Conservation (phyloP, 306 rosid species). For the Comarum palustre region DNA sequence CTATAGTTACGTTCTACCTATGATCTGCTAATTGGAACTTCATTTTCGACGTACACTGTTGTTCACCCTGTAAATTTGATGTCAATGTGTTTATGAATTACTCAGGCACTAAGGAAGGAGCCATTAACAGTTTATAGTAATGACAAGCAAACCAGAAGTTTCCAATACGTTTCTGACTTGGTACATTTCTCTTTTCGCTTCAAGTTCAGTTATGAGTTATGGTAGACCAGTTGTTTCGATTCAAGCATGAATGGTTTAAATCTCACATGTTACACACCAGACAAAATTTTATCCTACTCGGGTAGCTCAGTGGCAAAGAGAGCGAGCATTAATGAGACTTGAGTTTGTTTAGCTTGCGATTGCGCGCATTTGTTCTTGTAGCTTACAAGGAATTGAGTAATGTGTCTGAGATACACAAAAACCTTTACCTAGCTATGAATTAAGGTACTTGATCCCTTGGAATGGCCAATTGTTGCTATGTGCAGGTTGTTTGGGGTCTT, state of each 20-base stretch:
- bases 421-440: no score
- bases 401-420: no score
- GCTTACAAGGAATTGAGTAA: no score
- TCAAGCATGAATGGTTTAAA: not conserved
- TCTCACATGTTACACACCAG: not conserved
- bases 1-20: not conserved
- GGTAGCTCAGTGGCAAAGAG: not conserved
- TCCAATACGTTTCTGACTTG: slow-evolving; percentile 91
- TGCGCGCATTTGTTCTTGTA: no score
- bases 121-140: slow-evolving; percentile 97
- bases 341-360: not conserved
- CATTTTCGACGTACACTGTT: no score
- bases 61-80: not conserved
- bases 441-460: no score
- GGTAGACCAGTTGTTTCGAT: not conserved
- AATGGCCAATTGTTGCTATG: no score
- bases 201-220: not conserved
- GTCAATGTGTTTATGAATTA: not conserved
- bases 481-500: no score
- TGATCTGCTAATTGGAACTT: not conserved
- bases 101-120: slow-evolving; percentile 81
- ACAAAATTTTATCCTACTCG: not conserved
- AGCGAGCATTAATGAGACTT: not conserved
- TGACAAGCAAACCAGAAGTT: slow-evolving; percentile 93
- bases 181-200: slow-evolving; percentile 30